These are phyloP conservation scores for Penicillium sp. DNA, from an alignment of 2,329 filamentous ascomycete genomes.

Conservation along the genomic window DNA sequence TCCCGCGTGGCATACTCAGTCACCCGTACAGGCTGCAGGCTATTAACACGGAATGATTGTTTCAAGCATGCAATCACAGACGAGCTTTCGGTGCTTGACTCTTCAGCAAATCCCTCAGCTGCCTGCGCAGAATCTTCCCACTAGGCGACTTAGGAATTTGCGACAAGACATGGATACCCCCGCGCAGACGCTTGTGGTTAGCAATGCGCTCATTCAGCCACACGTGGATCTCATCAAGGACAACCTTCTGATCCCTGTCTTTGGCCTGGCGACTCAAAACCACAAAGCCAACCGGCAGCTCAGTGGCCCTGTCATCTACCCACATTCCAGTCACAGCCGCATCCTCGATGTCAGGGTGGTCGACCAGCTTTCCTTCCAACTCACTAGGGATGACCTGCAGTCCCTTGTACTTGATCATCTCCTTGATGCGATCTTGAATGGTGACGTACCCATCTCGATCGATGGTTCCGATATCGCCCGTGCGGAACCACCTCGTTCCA, in stretches of 20 bases:
- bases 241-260: slow-evolving; percentile 7
- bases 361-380: slow-evolving; percentile 23
- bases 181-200: slow-evolving; percentile 35
- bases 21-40: background rate
- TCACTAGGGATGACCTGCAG: slow-evolving; percentile 26
- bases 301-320: slow-evolving; percentile 23
- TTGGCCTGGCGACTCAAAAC: slow-evolving; percentile 15
- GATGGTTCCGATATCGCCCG: slow-evolving; percentile 22
- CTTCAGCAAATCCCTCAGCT: slow-evolving; percentile 26
- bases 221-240: slow-evolving; percentile 14
- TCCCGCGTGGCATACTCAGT: too few species aligned
- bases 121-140: slow-evolving; percentile 34
- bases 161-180: slow-evolving; percentile 34
- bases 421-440: slow-evolving; percentile 26
- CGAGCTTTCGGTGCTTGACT: slow-evolving; percentile 20
- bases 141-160: slow-evolving; percentile 36
- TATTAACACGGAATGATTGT: background rate
- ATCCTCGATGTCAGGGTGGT: slow-evolving; percentile 24
- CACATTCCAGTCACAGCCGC: slow-evolving; percentile 23
- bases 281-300: slow-evolving; percentile 24
- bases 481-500: slow-evolving; percentile 24
- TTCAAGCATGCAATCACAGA: slow-evolving; percentile 4
- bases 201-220: slow-evolving; percentile 31
- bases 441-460: slow-evolving; percentile 20
- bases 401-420: slow-evolving; percentile 29